Conservation (phyloP, 805 yeast genomes). For the Ogataea pini region DNA sequence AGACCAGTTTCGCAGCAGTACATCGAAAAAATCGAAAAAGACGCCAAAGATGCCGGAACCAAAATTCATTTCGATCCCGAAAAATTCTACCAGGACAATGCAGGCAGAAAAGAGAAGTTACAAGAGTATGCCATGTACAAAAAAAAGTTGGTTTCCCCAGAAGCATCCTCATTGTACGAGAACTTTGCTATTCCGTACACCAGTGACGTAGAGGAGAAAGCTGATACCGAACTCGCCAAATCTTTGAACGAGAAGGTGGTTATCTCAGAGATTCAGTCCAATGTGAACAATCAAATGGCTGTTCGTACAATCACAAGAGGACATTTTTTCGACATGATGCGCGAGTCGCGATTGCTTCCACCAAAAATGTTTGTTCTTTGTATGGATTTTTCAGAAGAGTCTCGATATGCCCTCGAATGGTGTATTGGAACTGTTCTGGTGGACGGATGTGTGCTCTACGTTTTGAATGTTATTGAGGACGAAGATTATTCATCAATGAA, state of each 20-base stretch:
- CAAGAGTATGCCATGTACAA: constrained; percentile 61
- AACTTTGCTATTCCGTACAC: constrained; percentile 58
- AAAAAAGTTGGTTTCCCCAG: constrained; percentile 59
- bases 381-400: constrained; percentile 81
- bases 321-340: constrained; percentile 51
- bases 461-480: constrained; percentile 60
- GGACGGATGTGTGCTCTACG: constrained; percentile 78
- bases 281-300: constrained; percentile 55
- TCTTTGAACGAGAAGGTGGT: constrained; percentile 52
- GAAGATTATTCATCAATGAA: constrained; percentile 38
- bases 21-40: constrained; percentile 30
- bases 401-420: constrained; percentile 84
- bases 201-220: constrained; percentile 62
- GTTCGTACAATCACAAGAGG: constrained; percentile 73
- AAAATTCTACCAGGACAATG: constrained; percentile 50
- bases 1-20: constrained; percentile 36
- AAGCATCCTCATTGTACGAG: constrained; percentile 36
- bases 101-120: constrained; percentile 49
- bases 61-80: constrained; percentile 46
- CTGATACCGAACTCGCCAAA: constrained; percentile 61
- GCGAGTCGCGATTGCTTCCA: constrained; percentile 19
- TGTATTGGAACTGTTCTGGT: constrained; percentile 81
- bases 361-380: constrained; percentile 72
- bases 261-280: constrained; percentile 56
- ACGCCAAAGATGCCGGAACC: constrained; percentile 41